Base-by-base conservation (phyloP, 129 eudicot genomes). In the Glebionis coronaria region DNA sequence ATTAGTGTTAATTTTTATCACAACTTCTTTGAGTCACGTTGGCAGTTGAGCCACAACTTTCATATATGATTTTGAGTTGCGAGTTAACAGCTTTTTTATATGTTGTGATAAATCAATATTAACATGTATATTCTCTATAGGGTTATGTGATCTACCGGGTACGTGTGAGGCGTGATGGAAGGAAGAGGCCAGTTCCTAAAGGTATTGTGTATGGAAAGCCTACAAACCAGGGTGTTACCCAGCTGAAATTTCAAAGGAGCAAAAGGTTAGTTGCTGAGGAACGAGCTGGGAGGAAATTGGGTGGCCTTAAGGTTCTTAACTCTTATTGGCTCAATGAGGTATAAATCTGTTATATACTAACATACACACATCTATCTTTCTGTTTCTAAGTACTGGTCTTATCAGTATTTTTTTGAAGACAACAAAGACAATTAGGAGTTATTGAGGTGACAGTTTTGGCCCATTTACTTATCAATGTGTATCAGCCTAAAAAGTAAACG, bases 121-220 rank as follows among this genome's bases (percentile, higher is more conserved):
- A 19, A 10, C 9, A 1, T 40, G 3, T 1, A 27, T 47, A 14
- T 21, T 35, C 9, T 20, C 31, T 29, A 20, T 57, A 86, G 94
- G 94, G 94, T 2, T 83, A 73, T 56, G 95, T 87, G 51, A 77
- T 87, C 58, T 84, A 84, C 68, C 85, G 95, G 47, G 90, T 87
- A n/a, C 95, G 95, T 73, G 95, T 87, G 59, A 81, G 85, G 53
- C 90, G 95, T 79, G 95, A 90, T 50, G 95, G 95, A 44, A 81
- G 95, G 42, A 87, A 87, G 88, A 82, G 95, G 76, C 95, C 95
- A 12, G 95, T 87, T 8, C 82, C 95, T 4, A 87, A 87, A 74
- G 95, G 95, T 87, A 86, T 86, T 78, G 88, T 86, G 64, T 85
- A 85, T 11, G 91, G 91, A 27, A 85, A 85, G 80, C 91, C 91